Conservation (phyloP, 129 eudicot species). For the Centrapalus pauciflorus region DNA sequence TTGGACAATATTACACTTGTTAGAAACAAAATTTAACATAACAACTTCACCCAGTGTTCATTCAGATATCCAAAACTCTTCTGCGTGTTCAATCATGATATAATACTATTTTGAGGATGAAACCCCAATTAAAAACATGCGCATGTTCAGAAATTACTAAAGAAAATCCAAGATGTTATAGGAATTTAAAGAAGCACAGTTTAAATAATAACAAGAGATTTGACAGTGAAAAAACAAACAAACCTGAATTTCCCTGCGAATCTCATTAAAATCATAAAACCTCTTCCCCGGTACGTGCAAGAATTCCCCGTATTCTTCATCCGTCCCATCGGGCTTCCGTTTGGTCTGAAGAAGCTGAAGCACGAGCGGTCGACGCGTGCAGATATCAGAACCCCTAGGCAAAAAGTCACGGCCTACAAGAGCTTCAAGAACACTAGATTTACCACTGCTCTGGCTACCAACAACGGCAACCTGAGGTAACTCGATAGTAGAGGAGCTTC, state of each 20-base stretch:
- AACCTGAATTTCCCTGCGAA: slow-evolving; percentile 91
- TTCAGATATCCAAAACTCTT: not conserved
- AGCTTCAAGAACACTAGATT: slow-evolving; percentile 93
- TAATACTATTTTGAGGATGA: not conserved
- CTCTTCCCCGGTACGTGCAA: slow-evolving; percentile 77
- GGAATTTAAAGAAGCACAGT: not conserved
- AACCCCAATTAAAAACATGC: no score
- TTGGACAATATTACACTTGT: not conserved
- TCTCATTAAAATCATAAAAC: slow-evolving; percentile 66
- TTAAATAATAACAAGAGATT: not conserved
- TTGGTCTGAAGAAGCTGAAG: slow-evolving; percentile 76
- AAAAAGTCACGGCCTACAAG: slow-evolving; percentile 94
- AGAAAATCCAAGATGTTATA: not conserved
- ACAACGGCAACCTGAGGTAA: slow-evolving; percentile 99
- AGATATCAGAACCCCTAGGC: slow-evolving; percentile 92
- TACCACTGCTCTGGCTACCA: slow-evolving; percentile 98
- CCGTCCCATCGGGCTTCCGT: slow-evolving; percentile 52
- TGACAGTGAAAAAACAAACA: not conserved
- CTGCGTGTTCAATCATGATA: not conserved
- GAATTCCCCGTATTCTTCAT: slow-evolving; percentile 92
- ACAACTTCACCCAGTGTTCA: not conserved
- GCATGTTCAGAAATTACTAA: not conserved
- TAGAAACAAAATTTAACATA: not conserved
- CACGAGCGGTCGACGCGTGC: slow-evolving; percentile 91
- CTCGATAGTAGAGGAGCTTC: slow-evolving; percentile 61